Evolutionary conservation across 495 filamentous ascomycete genomes (phyloP).

Genomic region (Lasiosphaeria hispida): DNA sequence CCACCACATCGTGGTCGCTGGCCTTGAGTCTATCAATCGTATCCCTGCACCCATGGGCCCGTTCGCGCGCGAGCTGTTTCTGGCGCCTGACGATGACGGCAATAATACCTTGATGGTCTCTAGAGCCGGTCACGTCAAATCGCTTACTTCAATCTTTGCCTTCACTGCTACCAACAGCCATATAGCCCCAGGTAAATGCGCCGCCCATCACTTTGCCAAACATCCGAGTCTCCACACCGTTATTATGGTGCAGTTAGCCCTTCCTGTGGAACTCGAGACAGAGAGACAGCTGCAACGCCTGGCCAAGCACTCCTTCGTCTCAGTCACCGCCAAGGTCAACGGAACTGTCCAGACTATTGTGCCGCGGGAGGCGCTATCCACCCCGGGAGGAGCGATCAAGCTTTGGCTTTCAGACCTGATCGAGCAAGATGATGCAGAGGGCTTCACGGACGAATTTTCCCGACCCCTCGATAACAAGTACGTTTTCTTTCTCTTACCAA

Average conservation of each 20-base stretch:
- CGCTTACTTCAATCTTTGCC: background rate
- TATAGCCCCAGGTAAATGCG: conserved; percentile 1
- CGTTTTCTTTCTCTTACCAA: conserved; percentile 9
- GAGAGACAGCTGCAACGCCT: background rate
- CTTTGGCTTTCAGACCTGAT: conserved; percentile 11
- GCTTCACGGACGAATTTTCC: conserved; percentile 1
- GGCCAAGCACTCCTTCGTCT: conserved; percentile 4
- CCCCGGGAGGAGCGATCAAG: conserved; percentile 7
- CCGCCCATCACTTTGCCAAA: conserved; percentile 3
- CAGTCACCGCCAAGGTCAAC: conserved; percentile 2
- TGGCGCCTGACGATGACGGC: background rate
- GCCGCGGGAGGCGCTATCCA: conserved; percentile 4
- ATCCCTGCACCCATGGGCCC: conserved; percentile 5
- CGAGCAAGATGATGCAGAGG: conserved; percentile 10
- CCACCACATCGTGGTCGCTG: background rate
- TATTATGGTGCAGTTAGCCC: background rate
- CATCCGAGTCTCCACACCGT: conserved; percentile 1
- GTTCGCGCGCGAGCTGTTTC: background rate
- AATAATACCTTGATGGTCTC: background rate
- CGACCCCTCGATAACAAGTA: conserved; percentile 12
- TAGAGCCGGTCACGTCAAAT: background rate
- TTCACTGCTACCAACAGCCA: conserved; percentile 3
- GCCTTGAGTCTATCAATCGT: background rate
- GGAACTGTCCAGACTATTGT: background rate
- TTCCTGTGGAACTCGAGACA: conserved; percentile 4